phyloP scores from a whole-genome alignment of 2,329 filamentous ascomycete species.

The Cercospora zeae-maydis region DNA sequence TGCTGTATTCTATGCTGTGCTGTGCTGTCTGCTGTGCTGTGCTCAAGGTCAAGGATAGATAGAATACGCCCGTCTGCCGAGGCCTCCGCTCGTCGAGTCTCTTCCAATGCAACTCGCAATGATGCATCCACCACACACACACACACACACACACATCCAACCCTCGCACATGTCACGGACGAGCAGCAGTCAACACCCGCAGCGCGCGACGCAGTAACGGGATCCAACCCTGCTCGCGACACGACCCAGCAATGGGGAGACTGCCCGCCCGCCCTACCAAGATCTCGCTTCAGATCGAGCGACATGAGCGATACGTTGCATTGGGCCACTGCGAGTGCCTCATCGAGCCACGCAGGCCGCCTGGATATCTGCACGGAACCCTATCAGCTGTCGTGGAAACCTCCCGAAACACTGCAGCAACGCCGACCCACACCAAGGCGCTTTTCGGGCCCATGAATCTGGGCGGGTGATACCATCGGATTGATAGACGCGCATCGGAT shows the following conservation, averaged over 20 bases:
- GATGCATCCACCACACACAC: too few relatives aligned
- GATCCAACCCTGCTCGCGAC: not conserved
- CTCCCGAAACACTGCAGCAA: conserved; percentile 2
- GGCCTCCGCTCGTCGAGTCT: not conserved
- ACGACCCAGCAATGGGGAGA: not conserved
- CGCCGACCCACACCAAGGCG: not conserved
- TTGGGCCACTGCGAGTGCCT: conserved; percentile 5
- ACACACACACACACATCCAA: not conserved
- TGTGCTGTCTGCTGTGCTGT: not conserved
- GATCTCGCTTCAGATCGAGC: not conserved
- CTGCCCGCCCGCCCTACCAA: not conserved
- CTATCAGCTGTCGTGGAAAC: conserved; percentile 1
- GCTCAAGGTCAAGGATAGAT: too few relatives aligned
- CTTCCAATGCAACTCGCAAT: not conserved
- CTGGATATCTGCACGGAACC: not conserved
- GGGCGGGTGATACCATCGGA: conserved; percentile 4
- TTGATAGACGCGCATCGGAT: conserved; percentile 12
- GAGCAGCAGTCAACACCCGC: not conserved
- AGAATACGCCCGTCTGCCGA: not conserved
- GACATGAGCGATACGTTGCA: not conserved
- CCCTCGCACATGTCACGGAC: not conserved
- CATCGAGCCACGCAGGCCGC: not conserved
- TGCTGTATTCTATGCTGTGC: too few relatives aligned
- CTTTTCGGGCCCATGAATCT: conserved; percentile 7
- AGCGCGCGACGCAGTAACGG: not conserved